phyloP scores from a whole-genome alignment of 75 land plant genomes.

The Cunninghamia lanceolata region DNA sequence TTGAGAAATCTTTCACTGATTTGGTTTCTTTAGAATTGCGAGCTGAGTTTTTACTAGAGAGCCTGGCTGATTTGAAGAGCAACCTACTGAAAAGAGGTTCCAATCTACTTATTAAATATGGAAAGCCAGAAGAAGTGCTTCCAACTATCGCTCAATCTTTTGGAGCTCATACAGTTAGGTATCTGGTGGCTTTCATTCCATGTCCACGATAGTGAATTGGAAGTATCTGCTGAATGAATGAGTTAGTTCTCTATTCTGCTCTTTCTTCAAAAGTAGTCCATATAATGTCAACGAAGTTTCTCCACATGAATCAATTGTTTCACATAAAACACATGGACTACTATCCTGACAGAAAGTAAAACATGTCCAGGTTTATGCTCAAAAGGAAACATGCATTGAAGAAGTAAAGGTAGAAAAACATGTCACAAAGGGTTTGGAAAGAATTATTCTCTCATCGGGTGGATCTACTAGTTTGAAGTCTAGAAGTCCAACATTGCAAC shows the following conservation, averaged over 20 bases:
- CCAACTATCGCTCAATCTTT: slow-evolving; percentile 60
- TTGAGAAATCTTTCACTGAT: slow-evolving; percentile 6
- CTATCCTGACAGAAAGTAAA: slow-evolving; percentile 5
- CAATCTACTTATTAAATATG: slow-evolving; percentile 64
- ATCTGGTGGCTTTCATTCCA: slow-evolving; percentile 7
- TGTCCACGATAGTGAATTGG: neutral
- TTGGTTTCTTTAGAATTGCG: slow-evolving; percentile 58
- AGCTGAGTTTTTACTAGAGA: slow-evolving; percentile 82
- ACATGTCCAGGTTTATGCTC: slow-evolving; percentile 80
- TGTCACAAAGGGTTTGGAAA: slow-evolving; percentile 40
- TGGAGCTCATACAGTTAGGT: slow-evolving; percentile 83
- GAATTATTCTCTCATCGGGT: slow-evolving; percentile 18
- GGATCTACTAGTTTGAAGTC: slow-evolving; percentile 8
- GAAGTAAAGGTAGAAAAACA: slow-evolving; percentile 71
- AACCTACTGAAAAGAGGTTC: slow-evolving; percentile 68
- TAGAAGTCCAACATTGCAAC: slow-evolving; percentile 34
- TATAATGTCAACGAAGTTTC: neutral
- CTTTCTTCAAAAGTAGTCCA: neutral
- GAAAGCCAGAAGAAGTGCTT: slow-evolving; percentile 88
- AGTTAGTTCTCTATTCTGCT: neutral
- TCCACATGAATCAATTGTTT: neutral
- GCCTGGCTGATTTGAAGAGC: slow-evolving; percentile 67
- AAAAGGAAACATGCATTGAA: slow-evolving; percentile 94
- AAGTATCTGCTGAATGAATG: neutral
- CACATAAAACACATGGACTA: neutral